phyloP scores from a whole-genome alignment of 2,329 filamentous ascomycete species.

The Iodosphaeria phyllophila region DNA sequence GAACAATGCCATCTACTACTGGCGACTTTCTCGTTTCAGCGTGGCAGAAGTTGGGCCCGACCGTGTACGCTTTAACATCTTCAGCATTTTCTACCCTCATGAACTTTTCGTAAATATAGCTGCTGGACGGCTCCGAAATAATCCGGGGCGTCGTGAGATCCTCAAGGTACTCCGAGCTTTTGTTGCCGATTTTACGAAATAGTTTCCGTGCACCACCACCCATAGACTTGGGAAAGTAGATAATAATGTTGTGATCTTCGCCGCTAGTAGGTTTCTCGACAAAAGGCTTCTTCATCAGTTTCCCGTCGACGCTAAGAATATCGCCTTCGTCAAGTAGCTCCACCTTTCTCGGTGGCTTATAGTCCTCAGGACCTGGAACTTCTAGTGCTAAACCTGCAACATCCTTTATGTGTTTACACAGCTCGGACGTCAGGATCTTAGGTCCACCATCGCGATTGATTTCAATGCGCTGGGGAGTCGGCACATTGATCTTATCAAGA shows the following conservation, averaged over 20 bases:
- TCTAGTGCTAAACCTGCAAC: slow-evolving; percentile 62
- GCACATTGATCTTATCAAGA: slow-evolving; percentile 74
- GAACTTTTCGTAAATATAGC: slow-evolving; percentile 95
- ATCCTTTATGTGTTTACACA: slow-evolving; percentile 63
- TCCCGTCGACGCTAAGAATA: slow-evolving; percentile 71
- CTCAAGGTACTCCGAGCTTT: slow-evolving; percentile 86
- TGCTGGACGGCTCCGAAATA: slow-evolving; percentile 62
- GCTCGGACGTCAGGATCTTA: slow-evolving; percentile 54
- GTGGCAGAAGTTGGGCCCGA: slow-evolving; percentile 82
- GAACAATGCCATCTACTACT: slow-evolving; percentile 87
- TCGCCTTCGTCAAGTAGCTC: slow-evolving; percentile 84
- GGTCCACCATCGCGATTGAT: slow-evolving; percentile 89
- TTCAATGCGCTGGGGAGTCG: slow-evolving; percentile 74
- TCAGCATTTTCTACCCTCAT: slow-evolving; percentile 93
- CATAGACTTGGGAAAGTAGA: slow-evolving; percentile 78
- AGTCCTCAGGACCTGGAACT: slow-evolving; percentile 45
- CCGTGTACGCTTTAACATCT: slow-evolving; percentile 96
- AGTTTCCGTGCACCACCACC: slow-evolving; percentile 81
- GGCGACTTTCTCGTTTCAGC: slow-evolving; percentile 95
- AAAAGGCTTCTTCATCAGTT: slow-evolving; percentile 72
- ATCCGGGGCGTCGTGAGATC: slow-evolving; percentile 59
- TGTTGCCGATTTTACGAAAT: slow-evolving; percentile 96
- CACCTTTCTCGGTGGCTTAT: slow-evolving; percentile 40
- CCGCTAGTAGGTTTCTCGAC: slow-evolving; percentile 98
- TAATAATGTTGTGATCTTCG: slow-evolving; percentile 96